These are phyloP conservation scores for Nitzschia palea DNA, from an alignment of 108 stramenopile genomes.

Conservation along the genomic window DNA sequence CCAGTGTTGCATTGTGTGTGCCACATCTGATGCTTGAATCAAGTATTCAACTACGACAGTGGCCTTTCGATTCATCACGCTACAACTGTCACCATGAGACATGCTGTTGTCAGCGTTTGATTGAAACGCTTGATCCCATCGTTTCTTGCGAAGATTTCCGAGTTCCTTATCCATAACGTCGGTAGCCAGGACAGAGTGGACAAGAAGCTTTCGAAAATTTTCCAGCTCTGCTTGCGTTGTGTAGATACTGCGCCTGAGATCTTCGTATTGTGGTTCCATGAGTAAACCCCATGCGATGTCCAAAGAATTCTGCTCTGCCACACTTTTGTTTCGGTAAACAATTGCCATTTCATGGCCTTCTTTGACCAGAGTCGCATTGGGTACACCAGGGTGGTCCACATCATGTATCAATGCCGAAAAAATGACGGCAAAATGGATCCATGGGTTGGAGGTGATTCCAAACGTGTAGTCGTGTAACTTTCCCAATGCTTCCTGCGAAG, in stretches of 20 bases:
- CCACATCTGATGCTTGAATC: constrained; percentile 57
- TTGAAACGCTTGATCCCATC: constrained; percentile 51
- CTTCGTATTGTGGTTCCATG: constrained; percentile 30
- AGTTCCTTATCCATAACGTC: constrained; percentile 47
- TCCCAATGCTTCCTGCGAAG: not conserved
- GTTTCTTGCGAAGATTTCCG: constrained; percentile 21
- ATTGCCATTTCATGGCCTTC: constrained; percentile 28
- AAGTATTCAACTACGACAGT: constrained; percentile 54
- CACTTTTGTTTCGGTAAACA: constrained; percentile 33
- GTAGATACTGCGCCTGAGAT: constrained; percentile 29
- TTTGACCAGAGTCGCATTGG: constrained; percentile 41
- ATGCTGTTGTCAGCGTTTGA: not conserved
- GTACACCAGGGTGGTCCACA: constrained; percentile 44
- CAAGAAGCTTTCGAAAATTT: constrained; percentile 39
- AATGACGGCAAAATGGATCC: constrained; percentile 42
- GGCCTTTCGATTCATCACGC: constrained; percentile 29
- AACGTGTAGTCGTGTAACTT: not conserved
- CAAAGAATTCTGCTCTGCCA: constrained; percentile 45
- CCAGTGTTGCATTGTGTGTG: constrained; percentile 66
- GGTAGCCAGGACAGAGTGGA: constrained; percentile 47
- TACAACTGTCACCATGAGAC: not conserved
- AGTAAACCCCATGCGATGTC: constrained; percentile 41
- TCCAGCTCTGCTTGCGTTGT: constrained; percentile 21
- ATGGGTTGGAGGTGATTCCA: constrained; percentile 41
- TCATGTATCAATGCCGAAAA: constrained; percentile 49